Conservation (phyloP, 1,284 basidiomycete genomes). For the Inonotus hispidus region DNA sequence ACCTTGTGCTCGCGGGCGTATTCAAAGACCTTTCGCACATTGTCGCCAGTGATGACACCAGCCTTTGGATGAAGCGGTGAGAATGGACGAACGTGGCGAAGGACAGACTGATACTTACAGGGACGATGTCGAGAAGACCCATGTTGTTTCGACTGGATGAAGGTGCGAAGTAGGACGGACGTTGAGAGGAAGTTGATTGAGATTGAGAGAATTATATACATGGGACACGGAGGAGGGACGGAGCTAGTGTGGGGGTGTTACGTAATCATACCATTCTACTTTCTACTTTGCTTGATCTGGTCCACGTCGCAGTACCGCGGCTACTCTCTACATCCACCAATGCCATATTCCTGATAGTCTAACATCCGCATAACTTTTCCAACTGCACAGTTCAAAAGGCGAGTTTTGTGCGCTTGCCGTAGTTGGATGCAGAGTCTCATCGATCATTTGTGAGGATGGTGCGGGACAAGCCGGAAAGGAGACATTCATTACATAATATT, state of each 20-base stretch:
- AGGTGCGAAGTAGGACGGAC: not conserved
- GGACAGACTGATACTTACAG: slow-evolving; percentile 39
- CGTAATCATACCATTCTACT: no score
- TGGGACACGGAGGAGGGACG: not conserved
- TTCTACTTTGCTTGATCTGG: no score
- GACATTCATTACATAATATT: not conserved
- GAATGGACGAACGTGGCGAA: no score
- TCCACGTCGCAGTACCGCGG: no score
- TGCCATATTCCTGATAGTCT: not conserved
- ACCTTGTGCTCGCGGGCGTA: slow-evolving; percentile 83
- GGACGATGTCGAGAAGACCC: slow-evolving; percentile 69
- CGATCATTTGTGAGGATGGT: not conserved
- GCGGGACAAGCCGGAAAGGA: not conserved
- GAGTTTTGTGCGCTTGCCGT: no score
- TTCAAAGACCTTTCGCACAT: slow-evolving; percentile 84
- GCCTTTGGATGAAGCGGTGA: slow-evolving; percentile 41
- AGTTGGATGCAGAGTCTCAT: not conserved
- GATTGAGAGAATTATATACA: not conserved
- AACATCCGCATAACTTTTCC: no score
- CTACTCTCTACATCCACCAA: not conserved
- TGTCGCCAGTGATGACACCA: slow-evolving; percentile 84
- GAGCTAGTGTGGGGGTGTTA: not conserved
- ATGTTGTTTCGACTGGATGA: slow-evolving; percentile 28
- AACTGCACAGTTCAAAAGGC: no score
- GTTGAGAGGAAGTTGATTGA: not conserved